Conservation (phyloP, 2,329 filamentous ascomycete species). For the Microdochium trichocladiopsis region DNA sequence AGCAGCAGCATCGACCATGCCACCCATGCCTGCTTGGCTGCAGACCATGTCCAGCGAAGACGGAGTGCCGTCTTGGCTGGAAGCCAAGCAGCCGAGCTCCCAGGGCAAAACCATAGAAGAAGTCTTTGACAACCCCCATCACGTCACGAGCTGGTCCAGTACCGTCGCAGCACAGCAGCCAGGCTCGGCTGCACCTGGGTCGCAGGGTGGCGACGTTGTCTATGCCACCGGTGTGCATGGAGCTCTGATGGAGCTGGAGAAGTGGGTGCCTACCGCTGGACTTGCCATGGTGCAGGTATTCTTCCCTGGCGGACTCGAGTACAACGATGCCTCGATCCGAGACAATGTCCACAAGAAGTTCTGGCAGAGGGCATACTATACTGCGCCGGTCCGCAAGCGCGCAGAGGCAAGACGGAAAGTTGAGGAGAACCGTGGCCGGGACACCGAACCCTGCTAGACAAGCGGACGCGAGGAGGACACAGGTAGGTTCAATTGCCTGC, state of each 20-base stretch:
- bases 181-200: neutral
- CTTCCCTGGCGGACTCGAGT: slow-evolving; percentile 5
- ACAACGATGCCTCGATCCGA: slow-evolving; percentile 4
- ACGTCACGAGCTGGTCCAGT: neutral
- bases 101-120: no score
- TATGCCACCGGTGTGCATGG: slow-evolving; percentile 7
- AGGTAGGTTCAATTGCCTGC: no score
- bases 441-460: neutral
- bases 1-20: neutral
- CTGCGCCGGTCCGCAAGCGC: slow-evolving; percentile 1
- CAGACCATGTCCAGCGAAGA: slow-evolving; percentile 4
- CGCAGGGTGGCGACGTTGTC: neutral
- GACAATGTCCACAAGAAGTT: slow-evolving; percentile 8
- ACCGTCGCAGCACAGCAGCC: neutral
- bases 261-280: slow-evolving; percentile 9
- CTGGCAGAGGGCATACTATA: slow-evolving; percentile 7
- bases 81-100: no score
- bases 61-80: no score
- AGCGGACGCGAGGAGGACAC: neutral
- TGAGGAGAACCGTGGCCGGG: neutral
- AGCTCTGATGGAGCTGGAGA: slow-evolving; percentile 10
- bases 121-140: neutral
- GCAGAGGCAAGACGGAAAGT: slow-evolving; percentile 4
- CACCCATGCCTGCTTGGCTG: slow-evolving; percentile 3
- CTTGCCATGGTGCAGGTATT: slow-evolving; percentile 7